Evolutionary conservation across 2,329 filamentous ascomycete species (phyloP), one percentile per base, ranked within the genome.

Genomic region (Neofusicoccum ribis): DNA sequence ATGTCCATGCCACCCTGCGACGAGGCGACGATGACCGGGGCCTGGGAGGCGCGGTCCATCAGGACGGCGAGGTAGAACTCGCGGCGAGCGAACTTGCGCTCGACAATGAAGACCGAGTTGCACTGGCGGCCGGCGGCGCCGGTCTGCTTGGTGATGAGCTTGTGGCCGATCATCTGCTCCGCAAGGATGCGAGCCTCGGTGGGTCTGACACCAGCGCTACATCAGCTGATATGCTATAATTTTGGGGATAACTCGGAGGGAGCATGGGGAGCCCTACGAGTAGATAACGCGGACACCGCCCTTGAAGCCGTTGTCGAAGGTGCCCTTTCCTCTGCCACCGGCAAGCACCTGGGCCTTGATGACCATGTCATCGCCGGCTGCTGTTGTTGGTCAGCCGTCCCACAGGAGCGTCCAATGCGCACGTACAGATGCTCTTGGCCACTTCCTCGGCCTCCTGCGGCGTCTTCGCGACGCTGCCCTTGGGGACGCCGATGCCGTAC

Each of bases 1-100:
- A 99, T 99, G 80, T 99, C 95, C 92, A 99, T 97, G 79, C 95
- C 95, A 80, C 95, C 95, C 83, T 99, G 95, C 66, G 93, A 97
- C 68, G 94, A 98, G 72, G 95, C 94, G 68, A 99, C 93, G 73
- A 99, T 97, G 77, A 98, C 93, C 72, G 95, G 95, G 70, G 87
- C 86, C 84, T 98, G 95, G 60, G 91, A 89, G 71, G 86, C 88
- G 76, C 95, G 92, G 85, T 99, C 95, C 95, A 99, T 98, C 74
- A 99, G 89, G 76, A 99, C 90, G 76, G 95, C 95, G 66, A 99
- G 89, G 86, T 99, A 99, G 85, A 99, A 99, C 83, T 99, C 95
- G 78, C 95, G 91, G 72, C 95, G 93, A 73, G 95, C 95, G 77
- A 97, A 99, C 86, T 99, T 99, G 87, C 95, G 93, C 87, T 99